A percentile compares a stretch with the other conserved stretches of the same genome.
Conservation (phyloP, 805 yeast genomes). For the Yarrowia hollandica region DNA sequence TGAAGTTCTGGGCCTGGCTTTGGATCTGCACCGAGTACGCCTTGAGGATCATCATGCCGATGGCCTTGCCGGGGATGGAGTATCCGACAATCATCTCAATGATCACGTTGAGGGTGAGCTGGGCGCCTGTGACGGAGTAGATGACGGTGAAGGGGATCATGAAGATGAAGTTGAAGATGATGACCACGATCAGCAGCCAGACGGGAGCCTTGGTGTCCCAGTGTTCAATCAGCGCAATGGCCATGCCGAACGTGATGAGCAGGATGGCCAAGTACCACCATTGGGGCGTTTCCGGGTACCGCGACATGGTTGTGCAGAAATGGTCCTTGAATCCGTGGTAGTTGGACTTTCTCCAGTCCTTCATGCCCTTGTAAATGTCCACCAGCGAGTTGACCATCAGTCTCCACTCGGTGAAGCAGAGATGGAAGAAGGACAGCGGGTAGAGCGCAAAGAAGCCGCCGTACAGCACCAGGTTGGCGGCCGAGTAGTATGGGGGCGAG, state of each 20-base stretch:
- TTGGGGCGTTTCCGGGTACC: slow-evolving; percentile 69
- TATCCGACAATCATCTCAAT: slow-evolving; percentile 67
- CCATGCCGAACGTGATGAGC: slow-evolving; percentile 46
- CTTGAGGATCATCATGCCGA: slow-evolving; percentile 62
- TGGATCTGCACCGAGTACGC: slow-evolving; percentile 62
- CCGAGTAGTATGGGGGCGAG: slow-evolving; percentile 66
- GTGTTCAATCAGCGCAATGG: slow-evolving; percentile 37
- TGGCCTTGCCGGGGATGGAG: slow-evolving; percentile 60
- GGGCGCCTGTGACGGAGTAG: slow-evolving; percentile 57
- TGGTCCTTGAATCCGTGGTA: slow-evolving; percentile 32
- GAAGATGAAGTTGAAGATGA: slow-evolving; percentile 53
- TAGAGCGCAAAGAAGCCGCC: slow-evolving; percentile 56
- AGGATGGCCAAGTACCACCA: slow-evolving; percentile 63
- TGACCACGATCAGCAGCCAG: slow-evolving; percentile 60
- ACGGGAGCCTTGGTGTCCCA: slow-evolving; percentile 55
- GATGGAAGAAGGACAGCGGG: slow-evolving; percentile 44
- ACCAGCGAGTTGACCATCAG: slow-evolving; percentile 33
- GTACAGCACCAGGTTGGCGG: slow-evolving; percentile 48
- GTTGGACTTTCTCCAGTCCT: neutral
- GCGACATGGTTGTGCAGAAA: slow-evolving; percentile 45
- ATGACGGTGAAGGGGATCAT: slow-evolving; percentile 59
- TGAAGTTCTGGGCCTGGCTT: slow-evolving; percentile 57
- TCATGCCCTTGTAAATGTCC: neutral
- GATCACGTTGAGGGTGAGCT: slow-evolving; percentile 58
- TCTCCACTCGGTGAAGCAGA: slow-evolving; percentile 21